Evolutionary conservation across 495 filamentous ascomycete genomes (phyloP), one percentile per base, ranked within the genome.

Genomic region (Penicillium alfredii): DNA sequence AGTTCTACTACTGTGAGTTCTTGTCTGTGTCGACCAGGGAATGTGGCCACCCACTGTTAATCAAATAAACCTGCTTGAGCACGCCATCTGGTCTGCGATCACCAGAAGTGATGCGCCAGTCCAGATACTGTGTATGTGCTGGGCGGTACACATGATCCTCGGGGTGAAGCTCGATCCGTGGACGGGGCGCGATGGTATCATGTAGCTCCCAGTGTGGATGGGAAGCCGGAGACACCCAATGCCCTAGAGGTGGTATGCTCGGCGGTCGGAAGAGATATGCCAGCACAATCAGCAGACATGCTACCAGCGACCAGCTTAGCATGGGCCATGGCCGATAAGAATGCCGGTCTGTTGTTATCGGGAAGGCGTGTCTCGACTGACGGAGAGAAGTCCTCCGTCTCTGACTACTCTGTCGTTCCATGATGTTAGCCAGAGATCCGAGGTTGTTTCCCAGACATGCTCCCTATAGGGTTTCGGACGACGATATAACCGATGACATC

Each of bases 81-180:
- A 71, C 67, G 3, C 67, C 67, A 34, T 71, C 67, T 13, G 64
- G 67, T n/a, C 61, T 53, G 14, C 55, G 38, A 10, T 44, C 2
- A 5, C 33, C 58, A 13, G 52, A 42, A 10, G 51, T 63, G 10
- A 69, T 46, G 3, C 31, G 45, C 64, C 66, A 69, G 15, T 58
- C 33, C 8, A 61, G 42, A 30, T 58, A 36, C 2, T 61, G 60
- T 24, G 60, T 61, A 6, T 31, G 24, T 2, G 65, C 43, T 8
- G 31, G 35, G 11, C 67, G 58, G 24, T 55, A 52, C 6, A 54
- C 35, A 58, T 71, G 67, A 22, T 61, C 49, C 24, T 71, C 57
- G 0, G 64, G 61, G 35, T 60, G 62, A 15, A 68, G 53, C 35
- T 47, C 50, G 21, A 62, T 60, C 2, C 33, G 14, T n/a, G 54